These are phyloP conservation scores for Phytophthora megakarya DNA, from an alignment of 352 stramenopile species.

Conservation along the genomic window DNA sequence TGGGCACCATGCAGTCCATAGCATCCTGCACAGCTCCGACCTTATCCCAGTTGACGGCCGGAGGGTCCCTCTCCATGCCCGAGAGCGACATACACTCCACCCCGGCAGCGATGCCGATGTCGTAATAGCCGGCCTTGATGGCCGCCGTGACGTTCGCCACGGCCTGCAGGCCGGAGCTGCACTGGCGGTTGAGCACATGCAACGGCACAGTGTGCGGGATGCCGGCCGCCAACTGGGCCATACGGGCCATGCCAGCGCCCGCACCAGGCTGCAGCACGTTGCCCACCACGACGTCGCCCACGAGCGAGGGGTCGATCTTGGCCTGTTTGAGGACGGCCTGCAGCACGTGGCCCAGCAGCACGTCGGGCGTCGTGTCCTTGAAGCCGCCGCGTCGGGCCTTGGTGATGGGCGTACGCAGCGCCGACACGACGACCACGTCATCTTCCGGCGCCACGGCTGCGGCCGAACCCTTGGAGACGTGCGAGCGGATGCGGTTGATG, in stretches of 20 bases:
- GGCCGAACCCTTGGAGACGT: constrained; percentile 49
- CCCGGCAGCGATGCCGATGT: constrained; percentile 85
- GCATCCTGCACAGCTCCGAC: constrained; percentile 61
- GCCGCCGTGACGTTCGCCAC: constrained; percentile 71
- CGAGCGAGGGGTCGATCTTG: constrained; percentile 75
- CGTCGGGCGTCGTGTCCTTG: constrained; percentile 92
- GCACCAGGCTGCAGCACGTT: constrained; percentile 88
- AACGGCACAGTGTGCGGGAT: constrained; percentile 82
- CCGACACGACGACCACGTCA: constrained; percentile 86
- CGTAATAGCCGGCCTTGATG: constrained; percentile 87
- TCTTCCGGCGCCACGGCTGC: constrained; percentile 45
- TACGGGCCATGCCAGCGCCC: constrained; percentile 77
- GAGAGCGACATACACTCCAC: constrained; percentile 89
- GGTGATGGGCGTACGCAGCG: constrained; percentile 85
- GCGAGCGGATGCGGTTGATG: constrained; percentile 74
- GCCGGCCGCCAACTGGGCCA: constrained; percentile 75
- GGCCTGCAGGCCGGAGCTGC: constrained; percentile 86
- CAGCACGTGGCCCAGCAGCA: constrained; percentile 87
- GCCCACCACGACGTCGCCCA: constrained; percentile 85
- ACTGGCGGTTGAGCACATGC: constrained; percentile 87
- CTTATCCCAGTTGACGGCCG: constrained; percentile 67
- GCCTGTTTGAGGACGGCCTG: constrained; percentile 81
- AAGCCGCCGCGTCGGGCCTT: constrained; percentile 89
- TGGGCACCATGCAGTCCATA: constrained; percentile 85
- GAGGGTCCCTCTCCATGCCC: constrained; percentile 51